Conservation (phyloP, 2,329 filamentous ascomycete species). For the Geosmithia putterillii region DNA sequence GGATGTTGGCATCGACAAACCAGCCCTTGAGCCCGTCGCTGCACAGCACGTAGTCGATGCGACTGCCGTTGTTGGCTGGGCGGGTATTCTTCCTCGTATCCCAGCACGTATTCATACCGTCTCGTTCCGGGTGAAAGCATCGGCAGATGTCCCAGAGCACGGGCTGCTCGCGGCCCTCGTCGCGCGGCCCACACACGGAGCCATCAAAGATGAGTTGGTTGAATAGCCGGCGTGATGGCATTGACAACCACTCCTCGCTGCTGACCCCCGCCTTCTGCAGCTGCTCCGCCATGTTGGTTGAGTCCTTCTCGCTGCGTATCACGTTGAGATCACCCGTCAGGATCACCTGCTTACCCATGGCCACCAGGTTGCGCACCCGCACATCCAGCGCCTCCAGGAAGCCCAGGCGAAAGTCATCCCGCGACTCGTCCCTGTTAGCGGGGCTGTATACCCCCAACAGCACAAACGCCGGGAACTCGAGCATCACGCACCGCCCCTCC, state of each 20-base stretch:
- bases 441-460: conserved; percentile 88
- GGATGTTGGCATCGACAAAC: conserved; percentile 74
- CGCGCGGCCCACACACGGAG: conserved; percentile 51
- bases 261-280: conserved; percentile 59
- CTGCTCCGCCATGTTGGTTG: conserved; percentile 58
- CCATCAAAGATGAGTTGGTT: conserved; percentile 76
- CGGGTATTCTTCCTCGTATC: conserved; percentile 89
- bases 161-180: conserved; percentile 56
- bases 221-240: conserved; percentile 63
- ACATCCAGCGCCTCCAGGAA: conserved; percentile 74
- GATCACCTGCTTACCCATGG: conserved; percentile 73
- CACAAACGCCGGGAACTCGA: conserved; percentile 93
- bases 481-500: conserved; percentile 79
- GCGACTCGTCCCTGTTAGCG: conserved; percentile 72
- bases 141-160: conserved; percentile 78
- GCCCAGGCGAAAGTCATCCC: conserved; percentile 69
- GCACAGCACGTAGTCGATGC: conserved; percentile 90
- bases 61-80: conserved; percentile 84
- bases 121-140: conserved; percentile 64
- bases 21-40: conserved; percentile 67
- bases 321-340: conserved; percentile 87
- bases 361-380: conserved; percentile 71
- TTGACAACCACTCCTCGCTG: conserved; percentile 59
- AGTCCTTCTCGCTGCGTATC: conserved; percentile 55
- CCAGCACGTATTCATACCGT: conserved; percentile 96